Conservation (phyloP, 164 flowering plant species). For the Kalanchoe fedtschenkoi region DNA sequence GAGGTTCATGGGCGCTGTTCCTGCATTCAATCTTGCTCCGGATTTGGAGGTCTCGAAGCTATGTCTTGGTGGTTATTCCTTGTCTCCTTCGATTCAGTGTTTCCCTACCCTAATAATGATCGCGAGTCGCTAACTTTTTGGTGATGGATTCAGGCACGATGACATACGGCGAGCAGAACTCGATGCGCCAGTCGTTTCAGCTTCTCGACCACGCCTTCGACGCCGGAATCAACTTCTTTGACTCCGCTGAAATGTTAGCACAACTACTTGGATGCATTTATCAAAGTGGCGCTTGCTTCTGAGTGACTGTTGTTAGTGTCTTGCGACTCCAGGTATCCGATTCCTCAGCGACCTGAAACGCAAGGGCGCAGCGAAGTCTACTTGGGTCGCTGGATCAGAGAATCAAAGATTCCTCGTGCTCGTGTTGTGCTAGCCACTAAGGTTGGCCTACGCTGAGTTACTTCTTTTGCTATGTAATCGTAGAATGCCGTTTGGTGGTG, state of each 20-base stretch:
- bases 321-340: conserved; percentile 55
- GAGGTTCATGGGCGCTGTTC: conserved; percentile 21
- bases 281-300: neutral
- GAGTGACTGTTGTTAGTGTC: neutral
- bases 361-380: conserved; percentile 83
- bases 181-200: conserved; percentile 46
- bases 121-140: too few species aligned
- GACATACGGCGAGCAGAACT: conserved; percentile 85
- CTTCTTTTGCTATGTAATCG: neutral
- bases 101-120: neutral
- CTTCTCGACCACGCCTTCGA: conserved; percentile 62
- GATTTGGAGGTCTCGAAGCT: conserved; percentile 56
- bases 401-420: conserved; percentile 42
- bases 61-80: conserved; percentile 41
- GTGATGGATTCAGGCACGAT: conserved; percentile 51
- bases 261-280: neutral
- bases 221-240: conserved; percentile 76
- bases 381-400: conserved; percentile 65
- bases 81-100: neutral
- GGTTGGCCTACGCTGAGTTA: conserved; percentile 19
- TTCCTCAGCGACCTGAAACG: conserved; percentile 71
- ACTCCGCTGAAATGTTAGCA: conserved; percentile 75
- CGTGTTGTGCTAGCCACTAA: conserved; percentile 64
- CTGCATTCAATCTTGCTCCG: conserved; percentile 57
- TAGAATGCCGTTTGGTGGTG: neutral